A percentile compares a stretch with the other conserved stretches of the same genome.
phyloP scores from a whole-genome alignment of 305 asterid genomes.

The Lippia alba region DNA sequence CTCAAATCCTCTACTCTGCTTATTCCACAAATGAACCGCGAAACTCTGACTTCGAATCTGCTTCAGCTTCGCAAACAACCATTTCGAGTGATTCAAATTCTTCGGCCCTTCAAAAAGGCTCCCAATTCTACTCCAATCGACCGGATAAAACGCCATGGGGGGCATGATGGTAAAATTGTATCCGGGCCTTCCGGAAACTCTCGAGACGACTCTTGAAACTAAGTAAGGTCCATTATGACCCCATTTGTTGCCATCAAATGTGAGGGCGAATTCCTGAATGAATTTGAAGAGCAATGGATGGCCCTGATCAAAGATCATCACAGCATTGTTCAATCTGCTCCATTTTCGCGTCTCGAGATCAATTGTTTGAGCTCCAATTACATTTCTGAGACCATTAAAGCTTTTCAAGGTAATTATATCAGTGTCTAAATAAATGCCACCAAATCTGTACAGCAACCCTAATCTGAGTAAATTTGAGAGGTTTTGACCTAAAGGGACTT shows the following conservation, averaged over 20 bases:
- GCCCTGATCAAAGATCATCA: slow-evolving; percentile 73
- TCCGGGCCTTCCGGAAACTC: slow-evolving; percentile 61
- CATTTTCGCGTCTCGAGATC: slow-evolving; percentile 59
- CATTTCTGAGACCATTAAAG: slow-evolving; percentile 51
- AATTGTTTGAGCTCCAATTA: slow-evolving; percentile 75
- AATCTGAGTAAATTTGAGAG: slow-evolving; percentile 79
- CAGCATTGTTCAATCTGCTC: slow-evolving; percentile 85
- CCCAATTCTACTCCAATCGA: slow-evolving; percentile 72
- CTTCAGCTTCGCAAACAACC: slow-evolving; percentile 63
- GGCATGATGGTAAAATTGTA: slow-evolving; percentile 62
- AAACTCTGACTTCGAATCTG: slow-evolving; percentile 60
- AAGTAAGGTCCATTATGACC: slow-evolving; percentile 92
- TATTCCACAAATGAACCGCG: slow-evolving; percentile 83
- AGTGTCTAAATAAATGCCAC: slow-evolving; percentile 82
- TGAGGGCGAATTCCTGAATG: slow-evolving; percentile 82
- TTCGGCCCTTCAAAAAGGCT: slow-evolving; percentile 63
- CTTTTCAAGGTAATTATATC: slow-evolving; percentile 64
- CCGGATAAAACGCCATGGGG: slow-evolving; percentile 81
- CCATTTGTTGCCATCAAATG: slow-evolving; percentile 91
- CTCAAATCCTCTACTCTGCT: slow-evolving; percentile 68
- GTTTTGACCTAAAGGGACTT: slow-evolving; percentile 76
- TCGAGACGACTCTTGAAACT: slow-evolving; percentile 78
- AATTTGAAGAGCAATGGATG: slow-evolving; percentile 79
- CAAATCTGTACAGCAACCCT: slow-evolving; percentile 73
- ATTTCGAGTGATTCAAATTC: slow-evolving; percentile 50